These are phyloP conservation scores for Thalassiosira hispida DNA, from an alignment of 352 stramenopile genomes.

Conservation along the genomic window DNA sequence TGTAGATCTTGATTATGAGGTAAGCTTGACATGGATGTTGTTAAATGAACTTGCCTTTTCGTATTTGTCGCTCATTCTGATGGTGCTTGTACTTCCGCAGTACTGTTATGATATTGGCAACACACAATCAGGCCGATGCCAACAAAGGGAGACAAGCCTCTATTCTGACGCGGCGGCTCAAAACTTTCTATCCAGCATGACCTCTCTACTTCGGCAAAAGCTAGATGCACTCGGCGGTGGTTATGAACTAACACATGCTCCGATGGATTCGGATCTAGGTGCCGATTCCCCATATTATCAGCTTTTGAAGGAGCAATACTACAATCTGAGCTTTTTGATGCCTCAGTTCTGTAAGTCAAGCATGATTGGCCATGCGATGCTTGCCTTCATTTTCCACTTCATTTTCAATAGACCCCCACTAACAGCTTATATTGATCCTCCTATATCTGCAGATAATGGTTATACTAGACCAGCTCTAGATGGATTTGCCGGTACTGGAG, in stretches of 20 bases:
- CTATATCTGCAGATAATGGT: no score
- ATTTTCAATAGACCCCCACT: no score
- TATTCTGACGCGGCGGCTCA: slow-evolving; percentile 61
- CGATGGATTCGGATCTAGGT: slow-evolving; percentile 70
- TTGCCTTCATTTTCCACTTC: no score
- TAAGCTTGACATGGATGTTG: no score
- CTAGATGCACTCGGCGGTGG: slow-evolving; percentile 48
- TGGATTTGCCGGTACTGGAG: slow-evolving; percentile 22
- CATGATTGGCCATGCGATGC: no score
- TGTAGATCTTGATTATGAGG: slow-evolving; percentile 77
- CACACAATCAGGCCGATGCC: slow-evolving; percentile 8
- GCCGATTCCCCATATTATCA: slow-evolving; percentile 33
- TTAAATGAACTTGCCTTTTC: no score
- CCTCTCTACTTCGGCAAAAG: slow-evolving; percentile 52
- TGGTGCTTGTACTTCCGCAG: no score
- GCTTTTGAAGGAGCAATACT: slow-evolving; percentile 21
- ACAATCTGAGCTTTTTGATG: slow-evolving; percentile 20
- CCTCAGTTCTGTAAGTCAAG: slow-evolving; percentile 69
- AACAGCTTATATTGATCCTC: no score
- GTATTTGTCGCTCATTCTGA: no score
- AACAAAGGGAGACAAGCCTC: slow-evolving; percentile 25
- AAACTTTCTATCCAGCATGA: slow-evolving; percentile 64
- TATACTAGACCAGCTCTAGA: slow-evolving; percentile 43
- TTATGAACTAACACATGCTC: slow-evolving; percentile 61
- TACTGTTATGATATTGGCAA: slow-evolving; percentile 61